Base-by-base conservation (phyloP, 768 basidiomycete genomes). In the Nidularia pulvinata region DNA sequence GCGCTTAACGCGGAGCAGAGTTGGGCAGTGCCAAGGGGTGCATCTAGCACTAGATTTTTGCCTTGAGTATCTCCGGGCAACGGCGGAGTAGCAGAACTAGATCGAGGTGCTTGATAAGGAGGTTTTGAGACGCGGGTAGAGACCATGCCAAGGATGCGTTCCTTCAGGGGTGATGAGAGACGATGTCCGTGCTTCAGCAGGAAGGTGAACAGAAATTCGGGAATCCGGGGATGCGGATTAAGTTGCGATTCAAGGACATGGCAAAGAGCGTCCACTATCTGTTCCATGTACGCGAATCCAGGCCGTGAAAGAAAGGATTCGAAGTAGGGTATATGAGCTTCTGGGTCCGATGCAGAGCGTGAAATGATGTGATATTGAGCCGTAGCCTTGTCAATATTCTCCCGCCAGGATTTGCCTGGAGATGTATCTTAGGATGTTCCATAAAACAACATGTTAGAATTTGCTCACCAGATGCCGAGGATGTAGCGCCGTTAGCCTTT, bases 311-410 rank as follows among this genome's bases (percentile, higher is more conserved):
- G 59, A 33, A 83, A 72, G 0, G 71, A 63, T 22, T 71, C 63
- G 6, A 84, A 66, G 61, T 78, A 85, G 9, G 77, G 68, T 3
- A 78, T 52, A 46, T 85, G 83, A 25, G 81, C 63, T 33, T 76
- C 74, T 6, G 75, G 68, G 37, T 71, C 68, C 30, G 60, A 54
- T n/a, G 71, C 67, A 22, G 69, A 64, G 37, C 64, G 61, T 50
- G 73, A 67, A 45, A 82, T 73, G 30, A 63, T 64, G 5, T 61
- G 59, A 55, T 82, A 83, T 44, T 78, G 74, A 1, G 47, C 52
- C 5, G 69, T 73, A 9, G 80, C 79, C 49, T 68, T 64, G 19
- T 63, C 52, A 43, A 74, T 48, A 34, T 59, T 58, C 43, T 54
- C 52, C 33, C 51, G 53, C 34, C 57, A 46, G 7, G 52, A 49